Base-by-base conservation (phyloP, 805 yeast genomes). In the Candida dendrica region DNA sequence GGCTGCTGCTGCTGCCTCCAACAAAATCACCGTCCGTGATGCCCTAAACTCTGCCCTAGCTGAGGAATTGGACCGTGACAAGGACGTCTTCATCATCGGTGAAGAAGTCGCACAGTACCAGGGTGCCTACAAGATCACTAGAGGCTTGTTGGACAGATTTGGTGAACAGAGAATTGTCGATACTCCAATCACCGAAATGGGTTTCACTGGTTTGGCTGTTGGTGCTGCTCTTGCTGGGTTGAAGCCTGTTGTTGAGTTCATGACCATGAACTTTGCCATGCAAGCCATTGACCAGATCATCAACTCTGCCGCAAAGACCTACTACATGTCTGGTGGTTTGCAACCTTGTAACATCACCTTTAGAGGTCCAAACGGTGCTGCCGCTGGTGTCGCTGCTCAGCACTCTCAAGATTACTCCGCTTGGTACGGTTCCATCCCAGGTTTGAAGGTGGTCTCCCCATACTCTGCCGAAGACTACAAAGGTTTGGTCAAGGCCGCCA, bases 331-430 rank as follows among this genome's bases (percentile, higher is more conserved):
- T 50, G 99, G 99, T 66, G 99, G 99, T 75, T 85, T 81, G 49
- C 96, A 90, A 70, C 91, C 91, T 49, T 90, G 97, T 75, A 90
- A 87, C 70, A 87, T 91, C 61, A 90, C 95, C 42, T 93, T 93
- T 77, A 84, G 99, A 72, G 99, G 99, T 60, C 98, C 99, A 48
- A 93, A 93, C 68, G 99, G 98, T 69, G 96, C 98, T 39, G 96
- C 98, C 55, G 97, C 97, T 39, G 98, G 98, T 79, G 98, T 93
- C 55, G 99, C 79, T 57, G 99, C 99, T 45, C 99, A 93, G 72
- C 99, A 93, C 72, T 93, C 98, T 22, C 99, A 93, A 72, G 95
- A 89, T 71, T 93, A 80, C 67, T 76, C 96, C 43, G 89, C 96
- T 42, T 93, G 98, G 98, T 93, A 93, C 71, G 98, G 96, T 52